phyloP scores from a whole-genome alignment of 345 rosid genomes.

The Alliaria petiolata region DNA sequence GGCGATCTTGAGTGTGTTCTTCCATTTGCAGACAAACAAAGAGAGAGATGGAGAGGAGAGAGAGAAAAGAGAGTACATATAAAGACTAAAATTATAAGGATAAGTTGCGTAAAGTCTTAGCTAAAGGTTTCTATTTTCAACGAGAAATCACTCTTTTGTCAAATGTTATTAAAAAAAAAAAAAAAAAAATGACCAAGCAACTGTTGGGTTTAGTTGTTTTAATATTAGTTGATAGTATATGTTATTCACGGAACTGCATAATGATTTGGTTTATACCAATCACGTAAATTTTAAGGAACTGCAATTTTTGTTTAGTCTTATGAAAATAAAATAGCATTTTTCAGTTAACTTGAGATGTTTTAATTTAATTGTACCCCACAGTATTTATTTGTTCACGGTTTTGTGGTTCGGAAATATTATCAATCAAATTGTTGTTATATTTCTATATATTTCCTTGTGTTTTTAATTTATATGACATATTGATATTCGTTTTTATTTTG shows the following conservation, averaged over 20 bases:
- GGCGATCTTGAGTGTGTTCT: conserved; percentile 40
- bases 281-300: too few species aligned
- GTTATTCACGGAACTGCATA: neutral
- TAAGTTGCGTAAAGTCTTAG: conserved; percentile 25
- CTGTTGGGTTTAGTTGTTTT: neutral
- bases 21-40: conserved; percentile 57
- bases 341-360: too few species aligned
- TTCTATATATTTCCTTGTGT: neutral
- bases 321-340: too few species aligned
- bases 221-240: neutral
- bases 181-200: conserved; percentile 5
- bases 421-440: neutral
- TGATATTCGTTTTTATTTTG: neutral
- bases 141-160: conserved; percentile 36
- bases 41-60: neutral
- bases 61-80: neutral
- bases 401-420: neutral
- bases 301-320: neutral
- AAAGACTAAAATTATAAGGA: conserved; percentile 12
- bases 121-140: conserved; percentile 37
- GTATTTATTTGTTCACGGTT: neutral
- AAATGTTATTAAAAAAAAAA: too few species aligned
- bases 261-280: neutral
- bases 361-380: too few species aligned
- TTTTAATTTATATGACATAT: neutral